A percentile compares a stretch with the other conserved stretches of the same genome.
These are phyloP conservation scores for Phaeophleospora eucalypticola DNA, from an alignment of 2,329 filamentous ascomycete genomes.

Conservation along the genomic window DNA sequence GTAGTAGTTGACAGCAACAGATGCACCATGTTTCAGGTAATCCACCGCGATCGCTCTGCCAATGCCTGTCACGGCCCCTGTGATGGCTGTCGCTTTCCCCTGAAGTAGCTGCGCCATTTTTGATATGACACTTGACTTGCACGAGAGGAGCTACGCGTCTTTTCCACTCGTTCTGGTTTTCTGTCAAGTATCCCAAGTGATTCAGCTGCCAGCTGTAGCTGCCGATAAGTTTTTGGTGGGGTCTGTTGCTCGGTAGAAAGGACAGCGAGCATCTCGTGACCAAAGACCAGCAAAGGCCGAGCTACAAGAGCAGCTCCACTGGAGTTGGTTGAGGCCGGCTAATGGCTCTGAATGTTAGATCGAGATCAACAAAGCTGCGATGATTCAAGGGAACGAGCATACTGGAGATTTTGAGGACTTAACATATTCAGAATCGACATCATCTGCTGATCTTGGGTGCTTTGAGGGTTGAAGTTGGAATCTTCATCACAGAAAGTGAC, in stretches of 20 bases:
- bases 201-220: conserved; percentile 1
- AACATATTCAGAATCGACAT: too few relatives aligned
- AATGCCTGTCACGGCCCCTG: conserved; percentile 81
- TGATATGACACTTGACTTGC: too few relatives aligned
- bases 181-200: not conserved
- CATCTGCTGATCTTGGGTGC: too few relatives aligned
- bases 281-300: conserved; percentile 2
- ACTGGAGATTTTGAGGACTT: too few relatives aligned
- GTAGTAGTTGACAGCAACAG: conserved; percentile 77
- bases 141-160: too few relatives aligned
- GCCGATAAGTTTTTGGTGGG: not conserved
- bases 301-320: not conserved
- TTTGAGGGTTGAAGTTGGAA: too few relatives aligned
- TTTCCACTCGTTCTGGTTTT: conserved; percentile 6
- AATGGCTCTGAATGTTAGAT: too few relatives aligned
- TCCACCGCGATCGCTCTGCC: conserved; percentile 78
- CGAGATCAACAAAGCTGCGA: too few relatives aligned
- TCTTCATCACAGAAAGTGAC: too few relatives aligned
- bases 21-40: conserved; percentile 72
- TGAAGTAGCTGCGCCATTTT: conserved; percentile 48
- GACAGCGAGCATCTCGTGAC: conserved; percentile 10
- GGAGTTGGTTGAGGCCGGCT: not conserved
- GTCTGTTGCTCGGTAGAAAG: conserved; percentile 7
- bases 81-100: conserved; percentile 79
- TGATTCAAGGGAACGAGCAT: too few relatives aligned